phyloP scores from a whole-genome alignment of 192 early-diverging fungal species.

The Cetraspora pellucida region DNA sequence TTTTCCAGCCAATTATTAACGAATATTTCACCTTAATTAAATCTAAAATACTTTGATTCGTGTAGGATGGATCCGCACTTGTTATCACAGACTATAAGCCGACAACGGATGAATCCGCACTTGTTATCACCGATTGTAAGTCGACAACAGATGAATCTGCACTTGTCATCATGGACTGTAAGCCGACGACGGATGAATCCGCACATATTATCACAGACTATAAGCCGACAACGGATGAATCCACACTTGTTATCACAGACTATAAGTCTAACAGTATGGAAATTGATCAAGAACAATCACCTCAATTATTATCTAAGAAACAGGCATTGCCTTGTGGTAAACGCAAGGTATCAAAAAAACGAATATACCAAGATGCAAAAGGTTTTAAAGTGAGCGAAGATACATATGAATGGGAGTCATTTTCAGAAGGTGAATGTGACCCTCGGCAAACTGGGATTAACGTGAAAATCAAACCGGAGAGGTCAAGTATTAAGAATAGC shows the following conservation, averaged over 20 bases:
- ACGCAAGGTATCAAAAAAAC: background rate
- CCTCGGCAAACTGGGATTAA: background rate
- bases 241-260: no score
- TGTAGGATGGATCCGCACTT: no score
- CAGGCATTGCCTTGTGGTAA: background rate
- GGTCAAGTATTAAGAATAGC: background rate
- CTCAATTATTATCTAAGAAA: background rate
- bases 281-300: background rate
- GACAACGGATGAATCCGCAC: no score
- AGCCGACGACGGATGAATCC: no score
- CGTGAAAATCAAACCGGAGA: background rate
- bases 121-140: no score
- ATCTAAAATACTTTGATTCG: background rate
- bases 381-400: constrained; percentile 1
- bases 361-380: background rate
- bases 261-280: background rate
- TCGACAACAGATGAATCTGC: no score
- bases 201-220: no score
- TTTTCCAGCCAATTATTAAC: no score
- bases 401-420: background rate
- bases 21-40: background rate
- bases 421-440: background rate
- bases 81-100: no score
- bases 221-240: no score
- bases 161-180: no score